Evolutionary conservation across 177 flowering plant species (phyloP).

Genomic region (Vitis hybrid): DNA sequence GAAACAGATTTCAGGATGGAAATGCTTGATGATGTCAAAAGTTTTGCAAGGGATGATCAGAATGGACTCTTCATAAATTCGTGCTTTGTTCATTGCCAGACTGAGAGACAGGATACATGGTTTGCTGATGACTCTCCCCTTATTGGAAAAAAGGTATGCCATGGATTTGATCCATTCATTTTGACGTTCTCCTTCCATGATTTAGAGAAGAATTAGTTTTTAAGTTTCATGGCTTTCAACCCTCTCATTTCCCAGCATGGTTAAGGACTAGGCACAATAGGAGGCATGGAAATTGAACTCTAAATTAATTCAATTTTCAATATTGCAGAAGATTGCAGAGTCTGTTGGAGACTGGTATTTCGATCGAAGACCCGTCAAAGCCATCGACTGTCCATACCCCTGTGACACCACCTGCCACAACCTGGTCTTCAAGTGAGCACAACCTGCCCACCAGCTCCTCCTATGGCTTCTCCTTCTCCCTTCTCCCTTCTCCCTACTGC

Average conservation of each 20-base stretch:
- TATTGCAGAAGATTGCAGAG: conserved; percentile 33
- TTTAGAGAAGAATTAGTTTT: no score
- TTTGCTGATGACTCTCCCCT: conserved; percentile 37
- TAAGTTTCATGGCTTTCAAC: no score
- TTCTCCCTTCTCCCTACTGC: not conserved
- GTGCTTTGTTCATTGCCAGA: conserved; percentile 48
- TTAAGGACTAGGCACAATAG: no score
- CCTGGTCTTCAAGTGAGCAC: conserved; percentile 42
- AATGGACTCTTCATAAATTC: conserved; percentile 63
- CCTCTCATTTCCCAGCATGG: not conserved
- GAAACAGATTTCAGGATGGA: conserved; percentile 75
- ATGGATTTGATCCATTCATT: no score
- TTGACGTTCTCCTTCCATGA: no score
- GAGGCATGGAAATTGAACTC: not conserved
- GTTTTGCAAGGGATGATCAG: conserved; percentile 41
- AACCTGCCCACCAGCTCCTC: not conserved
- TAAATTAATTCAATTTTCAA: not conserved
- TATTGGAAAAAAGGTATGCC: conserved; percentile 38
- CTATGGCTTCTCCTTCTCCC: not conserved
- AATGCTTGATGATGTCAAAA: conserved; percentile 67
- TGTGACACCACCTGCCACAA: conserved; percentile 79
- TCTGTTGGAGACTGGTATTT: conserved; percentile 42
- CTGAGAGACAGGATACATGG: conserved; percentile 59
- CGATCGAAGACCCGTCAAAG: conserved; percentile 37
- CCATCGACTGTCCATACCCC: conserved; percentile 71